Base-by-base conservation (phyloP, 257 asterid genomes). In the Voacanga thouarsii region DNA sequence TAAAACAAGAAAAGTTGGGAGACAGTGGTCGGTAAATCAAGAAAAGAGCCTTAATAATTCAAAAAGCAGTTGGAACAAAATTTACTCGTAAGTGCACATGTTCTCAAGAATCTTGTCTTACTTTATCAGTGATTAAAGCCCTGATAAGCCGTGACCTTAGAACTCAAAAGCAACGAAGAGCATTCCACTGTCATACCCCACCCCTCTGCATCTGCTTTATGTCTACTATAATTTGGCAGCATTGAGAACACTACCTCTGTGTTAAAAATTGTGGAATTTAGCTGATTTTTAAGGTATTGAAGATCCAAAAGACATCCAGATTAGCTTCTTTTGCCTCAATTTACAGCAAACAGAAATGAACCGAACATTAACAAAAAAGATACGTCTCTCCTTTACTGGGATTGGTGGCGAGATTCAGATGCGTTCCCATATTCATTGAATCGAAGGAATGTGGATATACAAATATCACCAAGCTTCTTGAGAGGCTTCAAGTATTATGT, bases 21-120 rank as follows among this genome's bases (percentile, higher is more conserved):
- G 75, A 76, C 74, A 50, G 79, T 47, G 64, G 66, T 71, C 66
- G 84, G 86, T 72, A 81, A 37, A 75, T 43, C 50, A 53, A 15
- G 60, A 33, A 81, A 79, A 41, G 57, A 37, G 75, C 30, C 65
- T 50, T 70, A 57, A 33, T 60, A 61, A 60, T 83, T 49, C 45
- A 41, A 77, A 71, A 81, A 57, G 84, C 76, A 15, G 77, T 44
- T 59, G 80, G n/a, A 7, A 49, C 39, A 66, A 14, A 44, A 45
- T 75, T 19, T 65, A 23, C 74, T 79, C 37, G 59, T 3, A 11
- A 5, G 18, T 41, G 24, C 33, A 53, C 53, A 47, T 56, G 53
- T 64, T 37, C 77, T 43, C 64, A 57, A 7, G 47, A 63, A 56
- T 23, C 57, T 72, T 50, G 63, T 41, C 33, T 23, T 53, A 53